Evolutionary conservation across 163 green algal genomes (phyloP).

Genomic region (Scenedesmus sp.): DNA sequence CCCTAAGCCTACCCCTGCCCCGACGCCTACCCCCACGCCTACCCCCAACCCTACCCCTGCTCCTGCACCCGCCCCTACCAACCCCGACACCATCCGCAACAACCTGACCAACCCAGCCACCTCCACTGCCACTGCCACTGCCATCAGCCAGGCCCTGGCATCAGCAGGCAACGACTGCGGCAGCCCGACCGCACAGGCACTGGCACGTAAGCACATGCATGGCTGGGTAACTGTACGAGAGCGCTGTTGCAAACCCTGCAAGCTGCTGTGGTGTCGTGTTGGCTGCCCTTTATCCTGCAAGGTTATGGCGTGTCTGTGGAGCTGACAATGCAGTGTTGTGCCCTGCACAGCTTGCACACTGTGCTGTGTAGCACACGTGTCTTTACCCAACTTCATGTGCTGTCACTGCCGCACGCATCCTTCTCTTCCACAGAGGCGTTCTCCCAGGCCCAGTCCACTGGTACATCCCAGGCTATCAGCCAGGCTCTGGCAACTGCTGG

Average conservation of each 20-base stretch:
- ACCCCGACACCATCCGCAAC: background rate
- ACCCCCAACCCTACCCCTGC: background rate
- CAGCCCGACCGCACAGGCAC: slow-evolving; percentile 22
- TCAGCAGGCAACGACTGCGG: background rate
- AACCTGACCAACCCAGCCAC: slow-evolving; percentile 21
- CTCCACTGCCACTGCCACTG: background rate
- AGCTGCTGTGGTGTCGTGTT: too few relatives aligned
- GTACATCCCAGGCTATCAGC: background rate
- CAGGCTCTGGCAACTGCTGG: slow-evolving; percentile 5
- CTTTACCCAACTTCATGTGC: too few relatives aligned
- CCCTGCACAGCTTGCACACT: too few relatives aligned
- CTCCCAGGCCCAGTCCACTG: slow-evolving; percentile 16
- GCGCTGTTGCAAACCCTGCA: too few relatives aligned
- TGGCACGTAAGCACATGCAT: slow-evolving; percentile 23
- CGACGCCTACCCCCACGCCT: background rate
- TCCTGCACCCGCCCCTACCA: background rate
- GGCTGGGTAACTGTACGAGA: background rate
- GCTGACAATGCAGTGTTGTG: too few relatives aligned
- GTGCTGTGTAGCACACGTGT: background rate
- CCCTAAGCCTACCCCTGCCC: background rate
- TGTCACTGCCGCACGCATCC: background rate
- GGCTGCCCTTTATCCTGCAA: too few relatives aligned
- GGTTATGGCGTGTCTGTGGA: too few relatives aligned
- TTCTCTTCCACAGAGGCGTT: slow-evolving; percentile 7
- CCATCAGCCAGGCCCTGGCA: slow-evolving; percentile 34